Evolutionary conservation across 108 stramenopile species (phyloP).

Genomic region (Nitzschia sp.): DNA sequence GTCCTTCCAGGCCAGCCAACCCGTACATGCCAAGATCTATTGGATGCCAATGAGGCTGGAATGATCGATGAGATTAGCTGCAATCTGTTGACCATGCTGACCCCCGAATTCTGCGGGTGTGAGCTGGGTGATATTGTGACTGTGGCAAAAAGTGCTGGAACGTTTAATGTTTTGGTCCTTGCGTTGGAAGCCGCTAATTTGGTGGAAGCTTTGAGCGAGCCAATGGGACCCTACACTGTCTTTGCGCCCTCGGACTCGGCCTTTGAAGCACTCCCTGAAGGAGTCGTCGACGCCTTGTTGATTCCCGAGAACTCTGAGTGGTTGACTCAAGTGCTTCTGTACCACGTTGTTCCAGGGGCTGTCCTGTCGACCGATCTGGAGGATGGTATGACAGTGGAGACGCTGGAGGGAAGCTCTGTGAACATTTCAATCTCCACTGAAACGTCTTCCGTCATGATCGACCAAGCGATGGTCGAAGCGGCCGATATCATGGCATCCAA

Average conservation of each 20-base stretch:
- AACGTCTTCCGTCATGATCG: neutral
- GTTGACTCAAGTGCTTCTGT: constrained; percentile 8
- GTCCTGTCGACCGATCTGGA: neutral
- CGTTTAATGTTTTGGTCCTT: neutral
- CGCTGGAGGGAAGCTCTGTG: constrained; percentile 2
- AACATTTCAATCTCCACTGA: neutral
- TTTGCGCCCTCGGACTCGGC: constrained; percentile 24
- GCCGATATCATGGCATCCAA: constrained; percentile 37
- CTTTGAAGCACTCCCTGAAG: neutral
- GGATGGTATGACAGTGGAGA: neutral
- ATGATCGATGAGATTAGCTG: neutral
- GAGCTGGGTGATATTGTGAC: neutral
- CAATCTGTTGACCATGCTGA: neutral
- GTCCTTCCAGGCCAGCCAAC: neutral
- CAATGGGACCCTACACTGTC: constrained; percentile 6
- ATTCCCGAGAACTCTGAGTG: neutral
- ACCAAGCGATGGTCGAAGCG: constrained; percentile 14
- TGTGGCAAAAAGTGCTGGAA: neutral
- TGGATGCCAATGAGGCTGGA: neutral
- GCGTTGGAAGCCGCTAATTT: neutral
- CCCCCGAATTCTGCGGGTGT: neutral
- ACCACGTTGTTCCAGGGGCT: constrained; percentile 17
- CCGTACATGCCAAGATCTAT: neutral
- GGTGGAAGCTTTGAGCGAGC: neutral
- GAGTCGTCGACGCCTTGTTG: neutral